Conservation (phyloP, 108 stramenopile species). For the Fragilaria crotonensis region DNA sequence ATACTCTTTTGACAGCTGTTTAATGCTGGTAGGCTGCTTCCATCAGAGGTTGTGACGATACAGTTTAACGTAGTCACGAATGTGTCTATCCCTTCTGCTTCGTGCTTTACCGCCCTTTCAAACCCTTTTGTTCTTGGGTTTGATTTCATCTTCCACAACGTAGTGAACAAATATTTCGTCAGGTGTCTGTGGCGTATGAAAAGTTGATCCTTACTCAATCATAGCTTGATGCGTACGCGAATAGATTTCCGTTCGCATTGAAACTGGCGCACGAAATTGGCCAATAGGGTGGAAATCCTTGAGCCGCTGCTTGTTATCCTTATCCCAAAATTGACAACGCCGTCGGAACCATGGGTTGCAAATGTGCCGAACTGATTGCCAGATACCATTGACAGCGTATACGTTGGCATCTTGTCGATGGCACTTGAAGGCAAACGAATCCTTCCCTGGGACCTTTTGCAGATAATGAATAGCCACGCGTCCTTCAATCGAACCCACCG, state of each 20-base stretch:
- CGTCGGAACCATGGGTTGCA: conserved; percentile 86
- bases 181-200: conserved; percentile 44
- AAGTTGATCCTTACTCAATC: conserved; percentile 85
- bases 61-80: not conserved
- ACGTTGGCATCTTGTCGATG: conserved; percentile 77
- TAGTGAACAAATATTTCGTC: conserved; percentile 84
- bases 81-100: not conserved
- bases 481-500: conserved; percentile 94
- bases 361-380: conserved; percentile 90
- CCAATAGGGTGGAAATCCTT: conserved; percentile 69
- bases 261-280: conserved; percentile 78
- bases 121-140: conserved; percentile 65
- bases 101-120: not conserved
- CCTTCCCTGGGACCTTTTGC: conserved; percentile 67
- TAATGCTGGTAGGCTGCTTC: too few species aligned
- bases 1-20: too few species aligned
- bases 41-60: not conserved
- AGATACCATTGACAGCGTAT: conserved; percentile 89
- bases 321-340: conserved; percentile 97
- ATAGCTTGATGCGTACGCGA: conserved; percentile 88
- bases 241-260: conserved; percentile 83
- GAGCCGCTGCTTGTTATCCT: conserved; percentile 86
- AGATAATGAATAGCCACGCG: conserved; percentile 95
- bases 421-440: conserved; percentile 96
- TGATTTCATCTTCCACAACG: conserved; percentile 80